phyloP scores from a whole-genome alignment of 345 rosid genomes.

The Populus ilicifolia region DNA sequence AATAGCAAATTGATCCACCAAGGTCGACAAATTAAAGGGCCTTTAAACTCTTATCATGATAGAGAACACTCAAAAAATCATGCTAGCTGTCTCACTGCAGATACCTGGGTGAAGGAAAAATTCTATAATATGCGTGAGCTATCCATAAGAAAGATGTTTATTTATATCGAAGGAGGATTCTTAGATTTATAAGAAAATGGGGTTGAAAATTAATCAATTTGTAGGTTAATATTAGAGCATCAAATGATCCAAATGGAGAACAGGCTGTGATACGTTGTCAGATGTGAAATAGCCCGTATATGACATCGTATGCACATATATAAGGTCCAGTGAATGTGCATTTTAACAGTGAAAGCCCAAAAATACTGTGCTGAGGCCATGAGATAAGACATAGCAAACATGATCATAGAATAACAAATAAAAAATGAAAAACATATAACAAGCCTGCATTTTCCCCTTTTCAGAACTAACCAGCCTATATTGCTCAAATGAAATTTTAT shows the following conservation, averaged over 20 bases:
- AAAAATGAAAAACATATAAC: not conserved
- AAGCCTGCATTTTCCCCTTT: not conserved
- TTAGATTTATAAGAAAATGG: not conserved
- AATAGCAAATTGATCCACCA: not conserved
- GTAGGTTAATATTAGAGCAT: not conserved
- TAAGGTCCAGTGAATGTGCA: not conserved
- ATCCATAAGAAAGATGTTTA: not conserved
- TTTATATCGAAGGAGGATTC: not conserved
- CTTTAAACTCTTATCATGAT: not conserved
- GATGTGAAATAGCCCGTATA: not conserved
- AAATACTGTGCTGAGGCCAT: not conserved
- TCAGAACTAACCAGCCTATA: not conserved
- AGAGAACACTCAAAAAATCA: not conserved
- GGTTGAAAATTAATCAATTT: not conserved
- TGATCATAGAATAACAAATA: not conserved
- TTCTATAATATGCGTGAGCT: not conserved
- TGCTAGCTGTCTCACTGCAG: not conserved
- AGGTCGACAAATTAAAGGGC: not conserved
- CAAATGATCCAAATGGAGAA: not conserved
- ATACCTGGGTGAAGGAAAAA: not conserved
- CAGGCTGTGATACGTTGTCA: not conserved
- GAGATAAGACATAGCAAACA: not conserved
- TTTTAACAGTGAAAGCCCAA: not conserved
- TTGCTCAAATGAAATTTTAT: not conserved
- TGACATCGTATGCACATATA: not conserved